Evolutionary conservation across 257 asterid genomes (phyloP), one percentile per base, ranked within the genome.

Genomic region (Capsicum baccatum): DNA sequence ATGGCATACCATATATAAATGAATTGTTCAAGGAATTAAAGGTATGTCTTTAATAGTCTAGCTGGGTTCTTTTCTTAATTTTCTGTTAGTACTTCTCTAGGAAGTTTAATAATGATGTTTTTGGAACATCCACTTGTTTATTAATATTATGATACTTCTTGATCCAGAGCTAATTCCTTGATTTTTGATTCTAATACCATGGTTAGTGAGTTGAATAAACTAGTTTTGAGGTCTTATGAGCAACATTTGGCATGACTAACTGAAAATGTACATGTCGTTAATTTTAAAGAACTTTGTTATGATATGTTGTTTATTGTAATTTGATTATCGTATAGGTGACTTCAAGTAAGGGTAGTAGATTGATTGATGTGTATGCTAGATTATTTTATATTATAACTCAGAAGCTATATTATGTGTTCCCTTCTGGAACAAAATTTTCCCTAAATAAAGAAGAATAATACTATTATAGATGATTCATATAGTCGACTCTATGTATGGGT

Each of bases 1-100:
- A 82, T 66, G 94, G 97, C 16, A 82, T 78, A 54, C 92, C 98
- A 6, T 94, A 90, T 70, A 87, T 92, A 0, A 85, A 92, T 67
- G 91, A 91, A 79, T 54, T 92, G 3, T 92, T 92, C 52, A 60
- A 64, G 60, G 89, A 86, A 66, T 50, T 89, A 85, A 88, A 89
- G 92, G 94, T 86, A n/a, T 81, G 78, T 81, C 14, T 44, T 62
- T 37, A 42, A 68, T 3, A 37, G 54, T 57, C 7, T 26, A 26
- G 33, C 33, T 26, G 33, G 33, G 33, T 26, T 26, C 33, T 26
- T 26, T 39, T 3, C 10, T 42, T n/a, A 10, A 39, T 1, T 69
- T 1, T 68, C 54, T 16, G 4, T 3, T 14, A 59, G 42, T 79
- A 58, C 56, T 79, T 76, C 10, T 26, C 47, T 47, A 80, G 35